Base-by-base conservation (phyloP, 257 asterid genomes). In the Nicotiana obtusifolia region DNA sequence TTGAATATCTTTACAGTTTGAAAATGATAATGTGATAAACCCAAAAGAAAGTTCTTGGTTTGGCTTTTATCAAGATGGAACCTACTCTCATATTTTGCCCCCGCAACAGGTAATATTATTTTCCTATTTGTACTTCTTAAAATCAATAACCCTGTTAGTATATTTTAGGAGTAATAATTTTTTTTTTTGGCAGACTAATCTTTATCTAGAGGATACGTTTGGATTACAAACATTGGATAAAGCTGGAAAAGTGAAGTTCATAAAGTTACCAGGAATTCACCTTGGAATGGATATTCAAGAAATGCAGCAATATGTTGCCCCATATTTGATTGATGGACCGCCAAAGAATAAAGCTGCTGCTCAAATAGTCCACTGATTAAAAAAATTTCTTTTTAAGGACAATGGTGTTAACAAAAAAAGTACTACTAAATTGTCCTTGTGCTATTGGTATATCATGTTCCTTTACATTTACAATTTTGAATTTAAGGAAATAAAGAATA, bases 41-140 rank as follows among this genome's bases (percentile, higher is more conserved):
- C 90, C 90, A 3, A 80, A 30, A 31, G 84, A 84, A 84, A 88
- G 87, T 76, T 81, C 90, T 22, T 84, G 87, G 86, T 88, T 88
- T 66, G 89, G 87, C 64, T 86, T 31, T 82, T 86, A 83, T 31
- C 81, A 81, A 68, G 90, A 84, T 33, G 85, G 86, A 35, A 71
- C 30, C 28, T 17, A 56, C 47, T 66, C 79, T 30, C 65, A 49
- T 10, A 49, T 88, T 61, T 37, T 83, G 76, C 85, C 76, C 59
- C 84, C 83, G 10, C 77, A 76, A 6, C 49, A 84, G 87, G 90
- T 88, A 83, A 64, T 8, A 3, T 2, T 1, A 20, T 41, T 69
- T 5, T 7, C 77, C 57, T 1, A 4, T 11, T 41, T 20, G 22
- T 11, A 64, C 31, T 26, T 26, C 13, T 35, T 26, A 62, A 10